Conservation (phyloP, 306 rosid species). For the Lathyrus sativus region DNA sequence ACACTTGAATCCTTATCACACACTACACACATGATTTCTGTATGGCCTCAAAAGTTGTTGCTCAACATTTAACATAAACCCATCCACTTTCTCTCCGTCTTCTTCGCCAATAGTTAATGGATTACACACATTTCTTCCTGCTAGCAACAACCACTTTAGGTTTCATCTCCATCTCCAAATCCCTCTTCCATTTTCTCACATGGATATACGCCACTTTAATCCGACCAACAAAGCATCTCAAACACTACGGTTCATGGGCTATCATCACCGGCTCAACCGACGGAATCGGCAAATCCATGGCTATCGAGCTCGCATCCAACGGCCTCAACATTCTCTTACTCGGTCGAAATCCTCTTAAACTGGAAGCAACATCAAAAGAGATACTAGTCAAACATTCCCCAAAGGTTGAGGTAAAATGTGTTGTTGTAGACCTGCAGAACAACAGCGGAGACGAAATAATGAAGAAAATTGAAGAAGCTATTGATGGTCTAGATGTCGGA, state of each 20-base stretch:
- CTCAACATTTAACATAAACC: no score
- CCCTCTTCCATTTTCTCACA: conserved; percentile 20
- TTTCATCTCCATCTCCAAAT: conserved; percentile 43
- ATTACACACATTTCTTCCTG: conserved; percentile 23
- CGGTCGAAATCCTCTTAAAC: conserved; percentile 44
- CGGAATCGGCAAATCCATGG: conserved; percentile 82
- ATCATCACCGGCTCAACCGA: conserved; percentile 80
- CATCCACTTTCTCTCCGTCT: no score
- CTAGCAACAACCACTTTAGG: conserved; percentile 41
- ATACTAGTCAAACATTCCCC: conserved; percentile 11
- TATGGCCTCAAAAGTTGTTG: no score
- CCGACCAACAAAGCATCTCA: conserved; percentile 64
- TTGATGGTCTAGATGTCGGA: conserved; percentile 43
- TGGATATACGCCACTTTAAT: conserved; percentile 61
- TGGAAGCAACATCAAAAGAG: conserved; percentile 39
- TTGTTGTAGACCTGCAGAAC: conserved; percentile 40
- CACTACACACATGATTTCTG: no score
- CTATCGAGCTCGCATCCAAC: conserved; percentile 56
- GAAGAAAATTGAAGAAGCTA: conserved; percentile 35
- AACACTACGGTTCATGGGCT: conserved; percentile 77
- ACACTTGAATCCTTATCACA: no score
- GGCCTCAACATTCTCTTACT: conserved; percentile 69
- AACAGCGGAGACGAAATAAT: conserved; percentile 45
- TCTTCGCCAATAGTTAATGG: no score
- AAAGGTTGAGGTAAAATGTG: conserved; percentile 29